These are phyloP conservation scores for Xylaria cubensis DNA, from an alignment of 495 filamentous ascomycete species.

Conservation along the genomic window DNA sequence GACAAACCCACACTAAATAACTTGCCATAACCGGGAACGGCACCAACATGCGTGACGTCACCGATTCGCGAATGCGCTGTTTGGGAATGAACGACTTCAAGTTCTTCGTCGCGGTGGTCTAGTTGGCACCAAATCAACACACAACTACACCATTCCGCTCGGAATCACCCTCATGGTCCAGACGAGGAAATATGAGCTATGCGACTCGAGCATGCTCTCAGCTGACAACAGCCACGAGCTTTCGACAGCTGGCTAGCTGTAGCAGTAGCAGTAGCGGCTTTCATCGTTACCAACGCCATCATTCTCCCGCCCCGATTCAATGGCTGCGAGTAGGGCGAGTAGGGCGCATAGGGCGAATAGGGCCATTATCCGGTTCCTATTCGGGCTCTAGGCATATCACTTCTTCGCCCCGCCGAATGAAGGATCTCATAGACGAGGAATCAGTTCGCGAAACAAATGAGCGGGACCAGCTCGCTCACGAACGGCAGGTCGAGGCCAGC, in stretches of 20 bases:
- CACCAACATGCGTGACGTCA: slow-evolving; percentile 13
- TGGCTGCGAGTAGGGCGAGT: not conserved
- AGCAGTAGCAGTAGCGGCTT: slow-evolving; percentile 8
- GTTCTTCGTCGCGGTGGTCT: not conserved
- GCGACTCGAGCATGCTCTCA: slow-evolving; percentile 37
- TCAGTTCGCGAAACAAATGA: slow-evolving; percentile 47
- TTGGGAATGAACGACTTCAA: not conserved
- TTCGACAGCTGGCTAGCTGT: slow-evolving; percentile 29
- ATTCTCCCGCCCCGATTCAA: not conserved
- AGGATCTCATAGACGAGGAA: slow-evolving; percentile 32
- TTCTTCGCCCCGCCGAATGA: slow-evolving; percentile 20
- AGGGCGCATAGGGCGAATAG: slow-evolving; percentile 9
- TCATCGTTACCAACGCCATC: not conserved
- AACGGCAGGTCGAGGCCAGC: slow-evolving; percentile 44
- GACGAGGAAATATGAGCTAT: slow-evolving; percentile 39
- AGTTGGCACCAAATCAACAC: not conserved
- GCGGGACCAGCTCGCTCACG: slow-evolving; percentile 46
- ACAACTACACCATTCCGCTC: not conserved
- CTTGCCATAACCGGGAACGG: not conserved
- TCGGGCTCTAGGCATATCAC: not conserved
- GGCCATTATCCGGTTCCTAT: not conserved
- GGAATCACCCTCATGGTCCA: not conserved
- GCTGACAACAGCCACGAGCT: slow-evolving; percentile 31
- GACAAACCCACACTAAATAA: not conserved
- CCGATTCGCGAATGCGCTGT: not conserved